These are phyloP conservation scores for Ochromonas danica DNA, from an alignment of 108 stramenopile species.

Conservation along the genomic window DNA sequence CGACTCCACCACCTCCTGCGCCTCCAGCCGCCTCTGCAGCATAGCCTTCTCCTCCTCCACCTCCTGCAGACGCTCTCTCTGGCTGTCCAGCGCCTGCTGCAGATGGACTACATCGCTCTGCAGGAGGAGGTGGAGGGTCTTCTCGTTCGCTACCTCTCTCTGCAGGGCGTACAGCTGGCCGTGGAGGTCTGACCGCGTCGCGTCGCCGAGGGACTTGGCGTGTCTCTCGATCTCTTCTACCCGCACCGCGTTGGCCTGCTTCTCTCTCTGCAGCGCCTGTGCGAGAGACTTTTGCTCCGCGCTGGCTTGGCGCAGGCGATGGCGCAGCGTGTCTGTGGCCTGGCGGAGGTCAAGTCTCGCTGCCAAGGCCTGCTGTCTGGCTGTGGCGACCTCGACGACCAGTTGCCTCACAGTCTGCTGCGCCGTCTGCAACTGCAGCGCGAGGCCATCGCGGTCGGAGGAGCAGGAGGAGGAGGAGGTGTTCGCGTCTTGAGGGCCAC, in stretches of 20 bases:
- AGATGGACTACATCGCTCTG: background rate
- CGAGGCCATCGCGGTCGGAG: background rate
- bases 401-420: background rate
- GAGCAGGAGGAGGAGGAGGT: background rate
- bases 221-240: background rate
- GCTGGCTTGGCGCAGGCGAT: background rate
- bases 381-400: slow-evolving; percentile 18
- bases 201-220: background rate
- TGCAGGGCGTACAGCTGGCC: background rate
- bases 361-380: background rate
- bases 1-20: background rate
- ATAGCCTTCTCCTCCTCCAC: background rate
- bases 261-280: background rate
- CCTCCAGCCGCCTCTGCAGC: background rate
- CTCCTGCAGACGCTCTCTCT: background rate
- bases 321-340: background rate
- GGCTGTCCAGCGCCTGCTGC: background rate
- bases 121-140: background rate
- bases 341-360: background rate
- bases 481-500: background rate
- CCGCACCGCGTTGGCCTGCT: background rate
- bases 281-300: background rate
- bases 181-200: background rate
- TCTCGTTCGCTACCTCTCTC: slow-evolving; percentile 1
- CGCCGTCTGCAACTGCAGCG: background rate